Evolutionary conservation across 164 flowering plant genomes (phyloP).

Genomic region (Macadamia integrifolia): DNA sequence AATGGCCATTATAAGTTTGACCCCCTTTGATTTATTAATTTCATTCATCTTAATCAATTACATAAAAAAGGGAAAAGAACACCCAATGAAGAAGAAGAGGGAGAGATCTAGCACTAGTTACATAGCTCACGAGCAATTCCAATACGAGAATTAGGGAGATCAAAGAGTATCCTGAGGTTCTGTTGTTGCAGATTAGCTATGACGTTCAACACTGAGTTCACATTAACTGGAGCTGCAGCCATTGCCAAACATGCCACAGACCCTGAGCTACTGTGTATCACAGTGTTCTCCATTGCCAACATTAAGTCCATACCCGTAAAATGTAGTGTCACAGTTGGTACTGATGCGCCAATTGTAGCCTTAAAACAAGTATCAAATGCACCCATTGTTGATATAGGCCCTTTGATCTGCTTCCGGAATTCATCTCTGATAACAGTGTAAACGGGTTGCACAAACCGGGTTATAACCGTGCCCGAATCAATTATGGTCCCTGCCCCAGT

Average conservation of each 20-base stretch:
- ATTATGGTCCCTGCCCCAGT: slow-evolving; percentile 87
- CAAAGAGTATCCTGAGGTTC: slow-evolving; percentile 70
- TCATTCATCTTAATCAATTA: too few species aligned
- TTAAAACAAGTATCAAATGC: slow-evolving; percentile 84
- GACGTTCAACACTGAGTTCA: slow-evolving; percentile 68
- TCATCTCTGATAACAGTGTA: slow-evolving; percentile 61
- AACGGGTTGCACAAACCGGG: slow-evolving; percentile 64
- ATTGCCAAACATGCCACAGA: slow-evolving; percentile 72
- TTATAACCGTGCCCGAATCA: slow-evolving; percentile 87
- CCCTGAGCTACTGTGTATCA: slow-evolving; percentile 74
- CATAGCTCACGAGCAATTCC: slow-evolving; percentile 81
- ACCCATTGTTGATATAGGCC: slow-evolving; percentile 53
- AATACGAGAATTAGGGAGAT: slow-evolving; percentile 54
- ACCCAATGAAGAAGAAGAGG: too few species aligned
- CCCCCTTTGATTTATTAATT: too few species aligned
- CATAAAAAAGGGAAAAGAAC: too few species aligned
- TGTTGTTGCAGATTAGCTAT: slow-evolving; percentile 92
- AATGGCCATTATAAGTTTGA: too few species aligned
- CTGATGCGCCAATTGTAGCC: slow-evolving; percentile 27
- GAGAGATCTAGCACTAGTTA: slow-evolving; percentile 27
- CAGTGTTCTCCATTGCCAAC: slow-evolving; percentile 67
- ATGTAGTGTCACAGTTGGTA: slow-evolving; percentile 58
- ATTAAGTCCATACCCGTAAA: slow-evolving; percentile 60
- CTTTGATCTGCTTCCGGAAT: slow-evolving; percentile 49
- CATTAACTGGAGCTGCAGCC: slow-evolving; percentile 76